Percentiles rank a stretch among this genome's conserved stretches.
Evolutionary conservation across 495 filamentous ascomycete species (phyloP).

Genomic region (Tuber calosporum): DNA sequence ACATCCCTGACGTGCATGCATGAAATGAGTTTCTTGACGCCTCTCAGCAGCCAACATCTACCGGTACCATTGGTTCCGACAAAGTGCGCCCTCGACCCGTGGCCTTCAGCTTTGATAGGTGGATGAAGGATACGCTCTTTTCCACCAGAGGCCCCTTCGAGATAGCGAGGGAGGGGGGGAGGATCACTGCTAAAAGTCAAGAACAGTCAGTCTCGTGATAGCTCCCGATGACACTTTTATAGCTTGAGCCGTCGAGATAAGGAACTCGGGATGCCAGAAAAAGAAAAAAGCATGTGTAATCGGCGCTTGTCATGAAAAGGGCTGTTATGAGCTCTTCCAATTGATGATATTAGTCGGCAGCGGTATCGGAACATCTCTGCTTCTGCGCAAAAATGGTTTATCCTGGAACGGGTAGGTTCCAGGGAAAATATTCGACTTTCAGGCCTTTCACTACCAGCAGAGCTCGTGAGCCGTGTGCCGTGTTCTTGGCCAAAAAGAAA

Average conservation of each 20-base stretch:
- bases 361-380: not conserved
- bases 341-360: not conserved
- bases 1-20: not conserved
- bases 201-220: not conserved
- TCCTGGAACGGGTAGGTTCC: not conserved
- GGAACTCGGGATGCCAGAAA: not conserved
- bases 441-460: not conserved
- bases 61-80: not conserved
- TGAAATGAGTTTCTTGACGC: not conserved
- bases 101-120: not conserved
- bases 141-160: not conserved
- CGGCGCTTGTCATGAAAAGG: not conserved
- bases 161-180: not conserved
- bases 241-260: constrained; percentile 2
- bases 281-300: not conserved
- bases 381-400: not conserved
- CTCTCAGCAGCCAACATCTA: not conserved
- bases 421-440: not conserved
- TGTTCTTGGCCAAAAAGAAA: not conserved
- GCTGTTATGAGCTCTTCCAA: not conserved
- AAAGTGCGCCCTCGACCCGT: not conserved
- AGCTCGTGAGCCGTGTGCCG: not conserved
- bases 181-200: not conserved
- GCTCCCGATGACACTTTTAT: not conserved
- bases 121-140: not conserved